phyloP scores from a whole-genome alignment of 345 rosid species.

The Citrus mangshanensis region DNA sequence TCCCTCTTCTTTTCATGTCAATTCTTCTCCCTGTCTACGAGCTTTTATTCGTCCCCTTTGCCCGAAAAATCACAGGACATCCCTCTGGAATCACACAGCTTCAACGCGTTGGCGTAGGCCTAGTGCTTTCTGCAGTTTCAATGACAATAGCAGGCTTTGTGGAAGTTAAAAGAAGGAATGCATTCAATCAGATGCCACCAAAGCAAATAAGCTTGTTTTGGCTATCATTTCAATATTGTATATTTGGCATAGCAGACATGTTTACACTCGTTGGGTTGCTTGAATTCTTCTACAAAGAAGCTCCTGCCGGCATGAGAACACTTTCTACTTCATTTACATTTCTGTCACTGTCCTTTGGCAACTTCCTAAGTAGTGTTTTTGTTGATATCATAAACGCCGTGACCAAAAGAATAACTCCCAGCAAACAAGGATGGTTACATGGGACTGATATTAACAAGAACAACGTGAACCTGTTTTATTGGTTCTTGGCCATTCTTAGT shows the following conservation, averaged over 20 bases:
- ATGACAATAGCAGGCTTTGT: conserved; percentile 40
- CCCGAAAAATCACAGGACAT: conserved; percentile 31
- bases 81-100: conserved; percentile 45
- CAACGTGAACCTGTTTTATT: conserved; percentile 43
- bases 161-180: conserved; percentile 40
- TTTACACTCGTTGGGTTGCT: conserved; percentile 46
- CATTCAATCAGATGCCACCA: neutral
- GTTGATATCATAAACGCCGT: conserved; percentile 31
- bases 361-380: conserved; percentile 35
- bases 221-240: conserved; percentile 37
- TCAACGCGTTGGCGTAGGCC: conserved; percentile 41
- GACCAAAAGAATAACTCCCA: conserved; percentile 26
- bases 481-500: conserved; percentile 42
- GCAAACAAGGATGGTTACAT: conserved; percentile 42
- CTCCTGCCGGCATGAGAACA: conserved; percentile 41
- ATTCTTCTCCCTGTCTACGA: conserved; percentile 40
- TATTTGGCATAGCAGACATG: conserved; percentile 48
- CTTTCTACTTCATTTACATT: conserved; percentile 43
- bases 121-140: conserved; percentile 36
- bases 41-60: conserved; percentile 32
- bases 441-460: conserved; percentile 29
- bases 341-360: conserved; percentile 35
- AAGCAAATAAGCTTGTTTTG: conserved; percentile 35
- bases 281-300: conserved; percentile 46
- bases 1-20: conserved; percentile 35